A percentile compares a stretch with the other conserved stretches of the same genome.
Conservation (phyloP, 257 asterid genomes). For the Jacaranda mimosifolia region DNA sequence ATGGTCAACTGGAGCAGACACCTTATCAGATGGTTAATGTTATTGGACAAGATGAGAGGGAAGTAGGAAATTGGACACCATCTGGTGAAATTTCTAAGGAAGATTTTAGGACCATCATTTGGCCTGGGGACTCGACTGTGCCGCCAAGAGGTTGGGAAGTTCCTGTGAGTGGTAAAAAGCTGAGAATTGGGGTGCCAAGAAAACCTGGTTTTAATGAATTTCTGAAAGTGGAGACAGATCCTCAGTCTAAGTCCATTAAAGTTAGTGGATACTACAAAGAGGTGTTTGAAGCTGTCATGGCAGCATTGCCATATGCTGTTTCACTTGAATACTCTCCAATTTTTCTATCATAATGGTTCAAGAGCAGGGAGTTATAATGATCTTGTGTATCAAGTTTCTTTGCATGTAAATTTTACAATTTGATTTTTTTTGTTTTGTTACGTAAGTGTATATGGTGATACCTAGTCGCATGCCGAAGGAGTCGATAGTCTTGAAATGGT, state of each 20-base stretch:
- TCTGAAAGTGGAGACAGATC: too few species aligned
- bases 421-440: slow-evolving; percentile 1
- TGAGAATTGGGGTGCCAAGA: too few species aligned
- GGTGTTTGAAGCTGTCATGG: slow-evolving; percentile 51
- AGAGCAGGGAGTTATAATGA: slow-evolving; percentile 52
- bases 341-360: slow-evolving; percentile 41
- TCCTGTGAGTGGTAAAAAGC: too few species aligned
- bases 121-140: slow-evolving; percentile 9
- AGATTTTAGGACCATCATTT: neutral
- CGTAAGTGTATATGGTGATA: neutral
- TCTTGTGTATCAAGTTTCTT: slow-evolving; percentile 58
- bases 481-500: too few species aligned
- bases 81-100: too few species aligned
- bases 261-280: slow-evolving; percentile 49
- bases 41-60: slow-evolving; percentile 33
- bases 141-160: too few species aligned
- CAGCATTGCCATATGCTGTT: slow-evolving; percentile 47
- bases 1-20: too few species aligned
- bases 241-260: slow-evolving; percentile 22
- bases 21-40: neutral
- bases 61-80: slow-evolving; percentile 27
- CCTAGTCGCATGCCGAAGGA: too few species aligned
- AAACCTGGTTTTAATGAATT: too few species aligned
- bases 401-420: slow-evolving; percentile 33
- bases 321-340: slow-evolving; percentile 42